Base-by-base conservation (phyloP, 179 eudicot species). In the Heliamphora pulchella region DNA sequence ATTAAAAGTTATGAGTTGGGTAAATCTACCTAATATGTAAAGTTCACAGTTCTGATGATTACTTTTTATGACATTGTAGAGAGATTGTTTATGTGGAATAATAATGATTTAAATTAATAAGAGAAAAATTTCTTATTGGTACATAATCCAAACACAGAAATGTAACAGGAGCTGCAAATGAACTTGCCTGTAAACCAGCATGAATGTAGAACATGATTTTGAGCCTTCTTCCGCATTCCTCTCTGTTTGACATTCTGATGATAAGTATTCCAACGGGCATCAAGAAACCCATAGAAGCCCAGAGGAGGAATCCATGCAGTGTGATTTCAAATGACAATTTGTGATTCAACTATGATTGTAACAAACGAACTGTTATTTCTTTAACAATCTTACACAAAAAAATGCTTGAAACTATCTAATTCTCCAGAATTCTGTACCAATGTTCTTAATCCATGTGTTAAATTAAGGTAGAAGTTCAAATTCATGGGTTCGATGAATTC, bases 231-330 rank as follows among this genome's bases (percentile, higher is more conserved):
- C 80, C 81, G 39, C 76, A 77, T 17, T 84, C 46, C 43, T 91
- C 88, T 78, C 74, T 80, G 50, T 79, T 83, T 55, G 90, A 88
- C 86, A 88, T 79, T 84, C 92, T 91, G 80, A 89, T 89, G 11
- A 86, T 79, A 31, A 92, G 83, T 66, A 89, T 86, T 43, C 91
- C 92, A 15, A 89, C 43, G 1, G 97, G 97, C 92, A 84, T 83
- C 46, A 92, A 86, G 55, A 92, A 89, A n/a, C 94, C 97, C 83
- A 89, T 72, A 4, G 97, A 92, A 82, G 91, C 92, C 97, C 97
- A 92, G 62, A 89, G 78, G 8, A 92, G 85, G 63, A 91, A 50
- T 55, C 92, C 97, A 81, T 92, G 97, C 22, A 92, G 62, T 67
- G 79, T 77, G 51, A 91, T 84, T 64, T 91, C 88, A 80, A 73